Base-by-base conservation (phyloP, 2,329 filamentous ascomycete species). In the Fusarium austroafricanum region DNA sequence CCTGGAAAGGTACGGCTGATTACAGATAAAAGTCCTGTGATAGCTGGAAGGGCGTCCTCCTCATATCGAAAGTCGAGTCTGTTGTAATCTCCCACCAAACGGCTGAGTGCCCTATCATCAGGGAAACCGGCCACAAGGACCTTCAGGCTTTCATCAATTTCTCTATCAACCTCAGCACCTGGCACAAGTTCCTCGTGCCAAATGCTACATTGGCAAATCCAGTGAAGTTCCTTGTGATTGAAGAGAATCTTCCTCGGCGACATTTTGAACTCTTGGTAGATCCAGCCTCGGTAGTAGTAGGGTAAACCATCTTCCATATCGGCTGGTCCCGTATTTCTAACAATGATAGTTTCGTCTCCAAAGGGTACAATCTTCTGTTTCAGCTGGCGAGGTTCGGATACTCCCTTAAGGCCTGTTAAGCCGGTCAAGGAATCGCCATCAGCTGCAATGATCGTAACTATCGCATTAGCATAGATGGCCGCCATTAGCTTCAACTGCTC, bases 251-350 rank as follows among this genome's bases (percentile, higher is more conserved):
- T 59, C 21, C 58, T 56, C 35, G 49, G 28, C 1, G 57, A 14
- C 14, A 57, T 35, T 2, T 17, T 40, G 14, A 50, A 57, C 18
- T 67, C 50, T 6, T 68, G 63, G 5, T 43, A 67, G 15, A 49
- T 57, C 65, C 62, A 68, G 0, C 29, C 65, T 37, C 54, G 26
- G 6, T 67, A 39, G 7, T 55, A 67, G 2, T 68, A 68, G 26
- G 26, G 26, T 26, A 26, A 8, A 8, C 9, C 9, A 26, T 26
- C 3, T 26, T 26, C 26, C 26, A 56, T 5, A 12, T 46, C 2
- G 33, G 21, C 42, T 7, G 10, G 1, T 17, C 1, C 2, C n/a
- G 10, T 44, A 10, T 55, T 42, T 8, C 33, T n/a, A 31, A 40
- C 10, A 6, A 53, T 11, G 0, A 40, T 6, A 1, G 12, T 12